phyloP scores from a whole-genome alignment of 768 basidiomycete species.

The Termitomyces sp. region DNA sequence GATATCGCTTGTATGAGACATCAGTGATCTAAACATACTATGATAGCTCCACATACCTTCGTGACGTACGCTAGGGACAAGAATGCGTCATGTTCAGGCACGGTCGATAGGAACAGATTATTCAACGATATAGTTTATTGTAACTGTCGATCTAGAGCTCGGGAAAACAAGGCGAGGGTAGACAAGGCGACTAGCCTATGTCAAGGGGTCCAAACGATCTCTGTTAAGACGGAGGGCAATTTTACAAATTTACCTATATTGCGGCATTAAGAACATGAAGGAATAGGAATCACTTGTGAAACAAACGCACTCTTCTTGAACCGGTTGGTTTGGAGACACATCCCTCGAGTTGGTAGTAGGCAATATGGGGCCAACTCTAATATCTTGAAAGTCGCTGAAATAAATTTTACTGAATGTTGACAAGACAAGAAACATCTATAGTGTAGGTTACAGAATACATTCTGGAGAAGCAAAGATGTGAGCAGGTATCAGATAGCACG shows the following conservation, averaged over 20 bases:
- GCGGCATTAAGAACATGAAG: background rate
- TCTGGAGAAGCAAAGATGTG: background rate
- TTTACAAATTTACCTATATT: background rate
- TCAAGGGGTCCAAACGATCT: background rate
- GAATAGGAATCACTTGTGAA: background rate
- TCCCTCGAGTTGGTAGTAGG: background rate
- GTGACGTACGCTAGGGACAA: background rate
- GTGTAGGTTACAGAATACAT: background rate
- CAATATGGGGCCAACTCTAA: background rate
- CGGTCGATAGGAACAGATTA: background rate
- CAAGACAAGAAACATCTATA: conserved; percentile 1
- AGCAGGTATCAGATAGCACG: background rate
- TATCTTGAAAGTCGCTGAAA: background rate
- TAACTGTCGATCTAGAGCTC: background rate
- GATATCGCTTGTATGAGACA: background rate
- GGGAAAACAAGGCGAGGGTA: background rate
- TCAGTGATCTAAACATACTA: background rate
- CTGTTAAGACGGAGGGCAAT: background rate
- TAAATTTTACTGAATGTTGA: background rate
- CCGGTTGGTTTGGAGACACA: background rate
- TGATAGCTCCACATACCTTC: background rate
- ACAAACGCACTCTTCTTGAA: background rate
- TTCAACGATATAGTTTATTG: background rate
- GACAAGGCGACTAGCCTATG: too few species aligned
- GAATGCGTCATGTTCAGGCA: background rate